phyloP scores from a whole-genome alignment of 1,284 basidiomycete genomes.

The Cutaneotrichosporon arboriforme region DNA sequence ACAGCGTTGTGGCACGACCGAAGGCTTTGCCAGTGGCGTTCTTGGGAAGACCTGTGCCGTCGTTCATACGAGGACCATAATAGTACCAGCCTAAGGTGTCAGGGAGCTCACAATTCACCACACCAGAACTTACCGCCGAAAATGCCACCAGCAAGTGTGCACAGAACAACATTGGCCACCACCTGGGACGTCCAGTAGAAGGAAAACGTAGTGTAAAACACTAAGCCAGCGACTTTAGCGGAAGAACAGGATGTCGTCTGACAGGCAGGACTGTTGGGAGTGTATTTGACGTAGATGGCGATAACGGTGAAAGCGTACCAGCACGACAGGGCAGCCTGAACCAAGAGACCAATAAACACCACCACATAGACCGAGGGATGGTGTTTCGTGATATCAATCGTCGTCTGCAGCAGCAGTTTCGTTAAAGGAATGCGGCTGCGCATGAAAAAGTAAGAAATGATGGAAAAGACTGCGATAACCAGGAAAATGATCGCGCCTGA shows the following conservation, averaged over 20 bases:
- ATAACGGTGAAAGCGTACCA: conserved; percentile 47
- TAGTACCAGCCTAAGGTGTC: conserved; percentile 45
- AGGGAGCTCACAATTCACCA: background rate
- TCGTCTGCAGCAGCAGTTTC: conserved; percentile 67
- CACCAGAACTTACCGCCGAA: conserved; percentile 52
- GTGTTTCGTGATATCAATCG: conserved; percentile 73
- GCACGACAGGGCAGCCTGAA: conserved; percentile 67
- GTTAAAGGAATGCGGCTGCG: conserved; percentile 63
- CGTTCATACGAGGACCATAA: conserved; percentile 39
- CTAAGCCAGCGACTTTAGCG: conserved; percentile 60
- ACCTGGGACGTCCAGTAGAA: conserved; percentile 73
- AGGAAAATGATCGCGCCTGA: conserved; percentile 63
- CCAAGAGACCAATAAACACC: conserved; percentile 61
- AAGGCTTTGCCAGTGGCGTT: conserved; percentile 68
- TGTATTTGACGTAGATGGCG: conserved; percentile 66
- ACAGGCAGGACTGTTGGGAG: conserved; percentile 56
- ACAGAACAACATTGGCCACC: conserved; percentile 69
- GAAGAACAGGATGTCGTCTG: conserved; percentile 53
- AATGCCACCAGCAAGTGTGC: conserved; percentile 70
- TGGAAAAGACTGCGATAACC: conserved; percentile 67
- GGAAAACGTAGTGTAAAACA: conserved; percentile 74
- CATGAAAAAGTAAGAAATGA: conserved; percentile 58
- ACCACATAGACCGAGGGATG: conserved; percentile 76
- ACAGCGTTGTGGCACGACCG: conserved; percentile 72
- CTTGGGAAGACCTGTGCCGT: conserved; percentile 52